phyloP scores from a whole-genome alignment of 139 green algal genomes.

The Chlamydomonas sphaeroides region DNA sequence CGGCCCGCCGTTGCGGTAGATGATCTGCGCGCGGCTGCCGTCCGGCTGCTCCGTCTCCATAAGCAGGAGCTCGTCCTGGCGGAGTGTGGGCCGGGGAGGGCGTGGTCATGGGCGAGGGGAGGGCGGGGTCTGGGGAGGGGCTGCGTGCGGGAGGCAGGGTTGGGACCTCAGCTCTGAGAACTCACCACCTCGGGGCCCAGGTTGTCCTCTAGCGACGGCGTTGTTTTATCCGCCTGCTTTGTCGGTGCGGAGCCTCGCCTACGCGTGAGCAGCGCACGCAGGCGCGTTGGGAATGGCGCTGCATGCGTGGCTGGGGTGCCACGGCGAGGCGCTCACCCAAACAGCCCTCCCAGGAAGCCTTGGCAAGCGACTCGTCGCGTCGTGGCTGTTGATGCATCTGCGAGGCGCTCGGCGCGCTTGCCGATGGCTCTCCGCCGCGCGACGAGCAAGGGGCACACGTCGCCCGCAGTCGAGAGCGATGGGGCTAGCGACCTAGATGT shows the following conservation, averaged over 20 bases:
- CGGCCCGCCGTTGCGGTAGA: constrained; percentile 79
- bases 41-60: constrained; percentile 56
- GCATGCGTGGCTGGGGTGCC: neutral
- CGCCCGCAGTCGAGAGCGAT: too few species aligned
- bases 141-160: too few species aligned
- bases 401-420: neutral
- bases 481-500: too few species aligned
- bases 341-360: constrained; percentile 25
- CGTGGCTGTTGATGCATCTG: neutral
- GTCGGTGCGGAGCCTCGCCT: neutral
- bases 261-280: too few species aligned
- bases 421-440: neutral
- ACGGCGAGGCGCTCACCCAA: neutral
- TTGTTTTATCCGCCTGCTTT: neutral
- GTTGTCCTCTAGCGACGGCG: constrained; percentile 51
- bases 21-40: constrained; percentile 72
- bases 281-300: too few species aligned
- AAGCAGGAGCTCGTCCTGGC: constrained; percentile 63
- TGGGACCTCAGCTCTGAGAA: too few species aligned
- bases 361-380: neutral
- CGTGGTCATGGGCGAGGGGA: too few species aligned
- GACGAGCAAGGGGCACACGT: neutral
- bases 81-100: too few species aligned
- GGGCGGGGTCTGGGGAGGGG: too few species aligned
- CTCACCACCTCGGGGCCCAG: constrained; percentile 49